These are phyloP conservation scores for Dothideomycetes sp. DNA, from an alignment of 2,329 filamentous ascomycete species.

Conservation along the genomic window DNA sequence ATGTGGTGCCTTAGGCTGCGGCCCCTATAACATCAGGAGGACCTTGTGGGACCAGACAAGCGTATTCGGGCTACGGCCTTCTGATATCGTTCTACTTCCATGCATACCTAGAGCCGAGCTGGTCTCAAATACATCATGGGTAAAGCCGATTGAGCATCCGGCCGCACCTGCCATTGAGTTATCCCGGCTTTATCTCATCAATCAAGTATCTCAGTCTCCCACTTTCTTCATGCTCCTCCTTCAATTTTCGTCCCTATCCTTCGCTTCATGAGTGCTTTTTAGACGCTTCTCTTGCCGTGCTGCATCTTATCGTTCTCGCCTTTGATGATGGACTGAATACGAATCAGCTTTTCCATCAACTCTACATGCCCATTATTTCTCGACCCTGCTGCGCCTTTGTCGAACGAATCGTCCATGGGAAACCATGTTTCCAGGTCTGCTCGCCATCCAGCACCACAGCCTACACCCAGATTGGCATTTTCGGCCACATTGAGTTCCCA, in stretches of 20 bases:
- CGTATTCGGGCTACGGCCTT: too few species aligned
- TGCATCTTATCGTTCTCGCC: not conserved
- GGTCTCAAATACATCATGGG: too few species aligned
- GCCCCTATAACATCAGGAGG: too few species aligned
- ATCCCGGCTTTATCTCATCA: too few species aligned
- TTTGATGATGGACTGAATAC: conserved; percentile 2
- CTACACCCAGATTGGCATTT: conserved; percentile 19
- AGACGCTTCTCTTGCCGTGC: not conserved
- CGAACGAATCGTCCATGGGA: conserved; percentile 8
- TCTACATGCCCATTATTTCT: conserved; percentile 15
- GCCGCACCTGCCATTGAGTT: too few species aligned
- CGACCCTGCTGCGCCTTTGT: not conserved
- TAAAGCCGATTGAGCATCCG: too few species aligned
- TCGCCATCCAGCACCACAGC: conserved; percentile 16
- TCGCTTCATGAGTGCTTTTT: not conserved
- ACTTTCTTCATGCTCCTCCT: too few species aligned
- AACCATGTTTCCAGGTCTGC: conserved; percentile 20
- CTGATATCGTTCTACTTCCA: too few species aligned
- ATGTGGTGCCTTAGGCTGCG: too few species aligned
- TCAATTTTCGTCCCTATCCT: not conserved
- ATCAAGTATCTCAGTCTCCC: too few species aligned
- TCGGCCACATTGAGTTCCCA: conserved; percentile 19
- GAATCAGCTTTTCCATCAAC: conserved; percentile 17
- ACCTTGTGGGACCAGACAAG: too few species aligned
- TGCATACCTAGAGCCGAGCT: too few species aligned